phyloP scores from a whole-genome alignment of 495 filamentous ascomycete genomes.

The Chlorociboria aeruginascens region DNA sequence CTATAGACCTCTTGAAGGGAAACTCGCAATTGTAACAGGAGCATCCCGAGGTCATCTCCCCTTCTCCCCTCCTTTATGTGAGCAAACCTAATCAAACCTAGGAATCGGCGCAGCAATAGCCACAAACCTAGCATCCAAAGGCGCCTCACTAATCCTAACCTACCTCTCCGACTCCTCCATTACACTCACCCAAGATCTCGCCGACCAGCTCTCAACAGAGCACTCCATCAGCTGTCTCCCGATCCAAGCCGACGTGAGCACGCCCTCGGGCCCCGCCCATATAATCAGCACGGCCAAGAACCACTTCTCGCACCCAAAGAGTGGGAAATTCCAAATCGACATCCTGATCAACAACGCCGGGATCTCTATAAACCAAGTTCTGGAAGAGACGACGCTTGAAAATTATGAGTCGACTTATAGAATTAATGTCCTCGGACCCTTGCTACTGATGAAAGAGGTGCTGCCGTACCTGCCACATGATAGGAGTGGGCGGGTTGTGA shows the following conservation, averaged over 20 bases:
- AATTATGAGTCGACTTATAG: constrained; percentile 63
- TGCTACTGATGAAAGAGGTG: constrained; percentile 66
- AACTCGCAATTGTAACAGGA: constrained; percentile 68
- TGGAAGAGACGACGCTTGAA: constrained; percentile 44
- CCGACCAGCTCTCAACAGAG: constrained; percentile 13
- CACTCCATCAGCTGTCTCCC: constrained; percentile 27
- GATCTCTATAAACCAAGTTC: constrained; percentile 43
- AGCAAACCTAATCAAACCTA: constrained; percentile 22
- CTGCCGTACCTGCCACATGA: constrained; percentile 59
- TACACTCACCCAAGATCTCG: constrained; percentile 29
- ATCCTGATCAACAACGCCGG: constrained; percentile 88
- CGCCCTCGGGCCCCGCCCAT: constrained; percentile 22
- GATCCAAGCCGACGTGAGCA: constrained; percentile 35
- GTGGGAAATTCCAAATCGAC: constrained; percentile 53
- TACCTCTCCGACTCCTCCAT: constrained; percentile 52
- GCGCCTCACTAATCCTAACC: constrained; percentile 55
- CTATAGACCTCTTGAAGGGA: constrained; percentile 41
- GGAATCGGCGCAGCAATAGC: constrained; percentile 83
- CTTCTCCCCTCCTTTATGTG: not conserved
- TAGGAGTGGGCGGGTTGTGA: constrained; percentile 69
- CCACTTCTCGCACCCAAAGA: constrained; percentile 17
- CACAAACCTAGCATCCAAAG: constrained; percentile 65
- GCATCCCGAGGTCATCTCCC: constrained; percentile 50
- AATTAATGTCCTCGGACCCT: constrained; percentile 75
- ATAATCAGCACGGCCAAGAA: constrained; percentile 25